Conservation (phyloP, 1,139 yeast genomes). For the Hyphopichia pseudoburtonii region DNA sequence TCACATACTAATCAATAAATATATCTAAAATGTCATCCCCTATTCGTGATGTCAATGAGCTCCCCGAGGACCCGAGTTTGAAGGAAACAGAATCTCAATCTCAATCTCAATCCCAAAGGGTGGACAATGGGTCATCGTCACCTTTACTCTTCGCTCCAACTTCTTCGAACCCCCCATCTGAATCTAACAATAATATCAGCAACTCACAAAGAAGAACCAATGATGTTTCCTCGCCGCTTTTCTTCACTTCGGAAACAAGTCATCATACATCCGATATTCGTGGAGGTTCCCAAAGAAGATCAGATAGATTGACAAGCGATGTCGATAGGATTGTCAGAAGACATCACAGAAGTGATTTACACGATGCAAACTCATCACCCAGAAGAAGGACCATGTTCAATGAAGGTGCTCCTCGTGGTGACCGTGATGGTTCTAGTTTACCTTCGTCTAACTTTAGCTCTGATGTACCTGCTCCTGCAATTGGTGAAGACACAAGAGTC, state of each 20-base stretch:
- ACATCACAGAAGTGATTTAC: constrained; percentile 43
- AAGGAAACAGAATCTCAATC: constrained; percentile 31
- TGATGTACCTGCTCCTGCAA: constrained; percentile 21
- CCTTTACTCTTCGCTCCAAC: constrained; percentile 65
- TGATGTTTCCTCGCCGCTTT: constrained; percentile 46
- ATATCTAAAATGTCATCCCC: constrained; percentile 31
- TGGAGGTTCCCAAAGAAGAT: constrained; percentile 20
- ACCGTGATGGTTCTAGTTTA: constrained; percentile 10
- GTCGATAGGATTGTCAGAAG: constrained; percentile 45
- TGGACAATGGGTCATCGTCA: constrained; percentile 62
- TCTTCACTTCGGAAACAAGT: constrained; percentile 40
- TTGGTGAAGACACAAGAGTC: constrained; percentile 76
- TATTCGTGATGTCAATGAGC: constrained; percentile 25
- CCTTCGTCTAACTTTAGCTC: constrained; percentile 24
- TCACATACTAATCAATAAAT: too few species aligned
- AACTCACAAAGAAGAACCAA: constrained; percentile 20
- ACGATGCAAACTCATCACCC: constrained; percentile 44
- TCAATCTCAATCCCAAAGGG: constrained; percentile 33
- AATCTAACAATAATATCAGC: constrained; percentile 21
- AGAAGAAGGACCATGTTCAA: constrained; percentile 38
- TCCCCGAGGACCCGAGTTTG: constrained; percentile 21
- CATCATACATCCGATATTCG: constrained; percentile 37
- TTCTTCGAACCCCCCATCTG: constrained; percentile 47
- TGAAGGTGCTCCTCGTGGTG: constrained; percentile 14
- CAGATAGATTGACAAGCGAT: constrained; percentile 40